phyloP scores from a whole-genome alignment of 768 basidiomycete genomes.

The Lactarius tabidus region DNA sequence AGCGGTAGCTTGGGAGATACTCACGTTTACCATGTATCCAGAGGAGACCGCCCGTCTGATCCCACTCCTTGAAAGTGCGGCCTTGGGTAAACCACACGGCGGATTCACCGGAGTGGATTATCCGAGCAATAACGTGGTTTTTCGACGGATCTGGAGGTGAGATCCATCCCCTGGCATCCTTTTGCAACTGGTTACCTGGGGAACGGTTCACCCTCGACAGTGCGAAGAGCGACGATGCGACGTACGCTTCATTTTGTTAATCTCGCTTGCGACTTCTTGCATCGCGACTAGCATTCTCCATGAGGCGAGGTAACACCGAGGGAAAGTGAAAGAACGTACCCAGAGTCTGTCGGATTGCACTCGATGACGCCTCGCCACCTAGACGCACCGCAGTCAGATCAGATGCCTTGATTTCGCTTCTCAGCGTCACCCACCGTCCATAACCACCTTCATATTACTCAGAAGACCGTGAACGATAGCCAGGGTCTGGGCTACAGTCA shows the following conservation, averaged over 20 bases:
- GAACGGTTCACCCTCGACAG: neutral
- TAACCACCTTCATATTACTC: too few species aligned
- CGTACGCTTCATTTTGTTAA: constrained; percentile 7
- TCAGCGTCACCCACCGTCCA: neutral
- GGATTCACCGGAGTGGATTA: neutral
- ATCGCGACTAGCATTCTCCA: neutral
- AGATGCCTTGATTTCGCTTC: neutral
- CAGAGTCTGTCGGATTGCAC: neutral
- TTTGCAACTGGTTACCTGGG: neutral
- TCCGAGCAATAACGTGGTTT: neutral
- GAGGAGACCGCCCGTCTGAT: neutral
- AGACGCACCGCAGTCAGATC: neutral
- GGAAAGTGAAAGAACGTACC: neutral
- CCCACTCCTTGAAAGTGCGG: neutral
- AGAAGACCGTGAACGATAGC: too few species aligned
- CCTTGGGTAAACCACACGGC: neutral
- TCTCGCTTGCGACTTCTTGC: neutral
- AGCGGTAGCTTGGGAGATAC: neutral
- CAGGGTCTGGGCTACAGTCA: too few species aligned
- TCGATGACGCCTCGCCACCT: neutral
- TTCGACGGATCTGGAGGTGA: constrained; percentile 8
- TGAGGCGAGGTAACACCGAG: neutral
- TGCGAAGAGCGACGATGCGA: neutral
- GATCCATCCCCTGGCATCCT: neutral
- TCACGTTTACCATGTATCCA: constrained; percentile 10